Evolutionary conservation across 345 rosid species (phyloP).

Genomic region (Bretschneidera sinensis): DNA sequence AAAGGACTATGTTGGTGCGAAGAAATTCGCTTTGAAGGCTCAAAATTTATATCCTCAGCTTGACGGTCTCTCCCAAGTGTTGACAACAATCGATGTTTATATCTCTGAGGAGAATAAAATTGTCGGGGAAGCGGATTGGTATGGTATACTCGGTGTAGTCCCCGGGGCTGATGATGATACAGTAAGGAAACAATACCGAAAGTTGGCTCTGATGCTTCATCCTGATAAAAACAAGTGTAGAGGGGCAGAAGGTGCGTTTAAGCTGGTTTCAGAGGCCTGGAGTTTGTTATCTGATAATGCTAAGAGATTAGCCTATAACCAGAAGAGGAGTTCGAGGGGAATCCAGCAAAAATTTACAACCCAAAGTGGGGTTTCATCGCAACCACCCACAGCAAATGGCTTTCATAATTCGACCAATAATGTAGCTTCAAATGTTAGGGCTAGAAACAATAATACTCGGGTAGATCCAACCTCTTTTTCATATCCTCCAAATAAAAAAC

Average conservation of each 20-base stretch:
- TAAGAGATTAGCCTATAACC: slow-evolving; percentile 61
- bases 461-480: slow-evolving; percentile 20
- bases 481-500: slow-evolving; percentile 29
- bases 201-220: slow-evolving; percentile 66
- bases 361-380: slow-evolving; percentile 33
- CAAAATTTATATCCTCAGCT: slow-evolving; percentile 67
- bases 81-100: slow-evolving; percentile 58
- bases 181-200: slow-evolving; percentile 61
- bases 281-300: slow-evolving; percentile 60
- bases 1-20: slow-evolving; percentile 68
- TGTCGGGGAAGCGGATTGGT: slow-evolving; percentile 75
- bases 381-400: slow-evolving; percentile 41
- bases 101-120: slow-evolving; percentile 58
- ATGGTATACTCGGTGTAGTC: slow-evolving; percentile 57
- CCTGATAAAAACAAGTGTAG: slow-evolving; percentile 85
- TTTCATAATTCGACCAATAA: slow-evolving; percentile 30
- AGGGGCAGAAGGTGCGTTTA: slow-evolving; percentile 93
- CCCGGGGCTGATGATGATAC: slow-evolving; percentile 62
- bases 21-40: slow-evolving; percentile 71
- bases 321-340: slow-evolving; percentile 39
- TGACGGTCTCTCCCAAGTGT: slow-evolving; percentile 59
- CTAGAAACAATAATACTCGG: slow-evolving; percentile 19
- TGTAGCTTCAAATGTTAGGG: slow-evolving; percentile 23
- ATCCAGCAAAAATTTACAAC: slow-evolving; percentile 25
- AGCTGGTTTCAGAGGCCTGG: slow-evolving; percentile 73